phyloP scores from a whole-genome alignment of 768 basidiomycete genomes.

The Agaricus bisporus region DNA sequence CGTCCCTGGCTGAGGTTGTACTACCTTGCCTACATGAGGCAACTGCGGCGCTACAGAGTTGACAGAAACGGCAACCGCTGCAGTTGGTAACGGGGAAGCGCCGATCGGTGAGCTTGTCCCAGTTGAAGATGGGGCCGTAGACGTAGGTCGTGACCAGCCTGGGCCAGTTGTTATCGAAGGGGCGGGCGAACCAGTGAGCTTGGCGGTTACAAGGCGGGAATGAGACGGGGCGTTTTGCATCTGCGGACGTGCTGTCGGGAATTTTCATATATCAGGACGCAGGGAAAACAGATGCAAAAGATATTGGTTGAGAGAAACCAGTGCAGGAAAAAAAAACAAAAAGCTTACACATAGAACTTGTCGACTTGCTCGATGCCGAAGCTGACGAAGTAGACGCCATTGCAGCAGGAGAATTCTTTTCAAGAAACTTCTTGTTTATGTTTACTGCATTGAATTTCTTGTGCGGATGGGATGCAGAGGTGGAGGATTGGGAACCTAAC shows the following conservation, averaged over 20 bases:
- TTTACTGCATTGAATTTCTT: slow-evolving; percentile 90
- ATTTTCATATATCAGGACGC: slow-evolving; percentile 3
- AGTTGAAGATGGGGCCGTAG: slow-evolving; percentile 54
- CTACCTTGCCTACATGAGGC: slow-evolving; percentile 57
- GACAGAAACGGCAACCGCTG: slow-evolving; percentile 26
- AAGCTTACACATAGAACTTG: slow-evolving; percentile 46
- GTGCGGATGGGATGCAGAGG: slow-evolving; percentile 43
- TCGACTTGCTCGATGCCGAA: slow-evolving; percentile 42
- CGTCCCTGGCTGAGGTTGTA: slow-evolving; percentile 58
- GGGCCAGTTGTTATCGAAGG: slow-evolving; percentile 38
- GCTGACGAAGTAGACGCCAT: slow-evolving; percentile 37
- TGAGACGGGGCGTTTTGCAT: slow-evolving; percentile 52
- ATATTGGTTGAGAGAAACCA: not conserved
- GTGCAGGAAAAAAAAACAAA: not conserved
- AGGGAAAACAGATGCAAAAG: slow-evolving; percentile 8
- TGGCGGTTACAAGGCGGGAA: slow-evolving; percentile 81
- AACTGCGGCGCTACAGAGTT: slow-evolving; percentile 39
- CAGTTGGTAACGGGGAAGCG: slow-evolving; percentile 32
- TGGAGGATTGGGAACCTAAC: slow-evolving; percentile 28
- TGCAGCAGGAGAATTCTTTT: slow-evolving; percentile 71
- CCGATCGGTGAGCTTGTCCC: slow-evolving; percentile 40
- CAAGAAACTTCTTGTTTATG: slow-evolving; percentile 95
- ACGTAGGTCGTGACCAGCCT: slow-evolving; percentile 78
- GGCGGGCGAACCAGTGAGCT: slow-evolving; percentile 65
- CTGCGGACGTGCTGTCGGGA: slow-evolving; percentile 47